Evolutionary conservation across 2,329 filamentous ascomycete genomes (phyloP).

Genomic region (Alternaria sp.): DNA sequence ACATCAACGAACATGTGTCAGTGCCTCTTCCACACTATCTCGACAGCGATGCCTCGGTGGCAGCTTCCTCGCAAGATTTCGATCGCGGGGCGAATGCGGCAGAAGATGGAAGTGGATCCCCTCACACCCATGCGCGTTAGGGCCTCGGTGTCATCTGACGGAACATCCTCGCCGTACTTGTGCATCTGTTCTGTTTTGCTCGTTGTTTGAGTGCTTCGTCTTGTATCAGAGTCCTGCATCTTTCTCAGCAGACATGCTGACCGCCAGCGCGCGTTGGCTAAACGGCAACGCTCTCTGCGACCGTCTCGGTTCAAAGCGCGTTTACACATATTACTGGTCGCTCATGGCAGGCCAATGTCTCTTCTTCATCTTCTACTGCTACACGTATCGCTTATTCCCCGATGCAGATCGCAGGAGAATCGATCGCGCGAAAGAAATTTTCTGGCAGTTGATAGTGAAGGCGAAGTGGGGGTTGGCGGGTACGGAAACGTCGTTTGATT

Average conservation of each 20-base stretch:
- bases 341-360: conserved; percentile 71
- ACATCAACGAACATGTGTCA: conserved; percentile 23
- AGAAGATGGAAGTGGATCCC: conserved; percentile 23
- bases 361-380: conserved; percentile 67
- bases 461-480: conserved; percentile 70
- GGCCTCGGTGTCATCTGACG: conserved; percentile 47
- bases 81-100: conserved; percentile 22
- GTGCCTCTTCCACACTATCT: conserved; percentile 3
- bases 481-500: conserved; percentile 70
- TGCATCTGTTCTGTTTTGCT: conserved; percentile 7
- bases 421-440: conserved; percentile 59
- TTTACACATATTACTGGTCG: conserved; percentile 65
- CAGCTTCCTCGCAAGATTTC: background rate
- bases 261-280: conserved; percentile 72
- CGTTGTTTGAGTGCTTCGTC: background rate
- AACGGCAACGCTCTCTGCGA: conserved; percentile 71
- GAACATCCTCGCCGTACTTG: conserved; percentile 14
- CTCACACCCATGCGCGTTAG: conserved; percentile 23
- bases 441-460: conserved; percentile 69
- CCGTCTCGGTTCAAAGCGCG: conserved; percentile 65
- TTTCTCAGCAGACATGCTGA: conserved; percentile 68
- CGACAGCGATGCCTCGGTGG: background rate
- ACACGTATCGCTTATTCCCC: conserved; percentile 61
- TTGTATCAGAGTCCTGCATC: background rate
- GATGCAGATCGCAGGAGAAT: conserved; percentile 63